phyloP scores from a whole-genome alignment of 2,329 filamentous ascomycete species.

The Cladophialophora bantiana region DNA sequence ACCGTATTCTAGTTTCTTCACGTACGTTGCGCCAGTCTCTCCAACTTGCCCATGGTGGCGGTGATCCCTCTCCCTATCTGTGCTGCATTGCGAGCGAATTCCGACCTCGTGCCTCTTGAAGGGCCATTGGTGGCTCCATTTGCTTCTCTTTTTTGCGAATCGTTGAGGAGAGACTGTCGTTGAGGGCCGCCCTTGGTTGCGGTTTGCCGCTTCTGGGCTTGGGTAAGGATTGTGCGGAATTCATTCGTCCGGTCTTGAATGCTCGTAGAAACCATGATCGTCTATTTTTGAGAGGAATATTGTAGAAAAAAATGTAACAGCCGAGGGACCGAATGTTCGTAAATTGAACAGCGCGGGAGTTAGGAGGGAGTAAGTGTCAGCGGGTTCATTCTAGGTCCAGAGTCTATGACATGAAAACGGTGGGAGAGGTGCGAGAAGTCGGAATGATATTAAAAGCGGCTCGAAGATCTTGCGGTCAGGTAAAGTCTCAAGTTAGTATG shows the following conservation, averaged over 20 bases:
- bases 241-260: constrained; percentile 97
- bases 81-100: constrained; percentile 90
- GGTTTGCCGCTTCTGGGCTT: constrained; percentile 81
- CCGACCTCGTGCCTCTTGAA: constrained; percentile 70
- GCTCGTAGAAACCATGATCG: constrained; percentile 64
- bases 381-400: constrained; percentile 18
- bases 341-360: neutral
- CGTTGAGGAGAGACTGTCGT: constrained; percentile 78
- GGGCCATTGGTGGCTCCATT: constrained; percentile 64
- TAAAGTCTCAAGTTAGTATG: constrained; percentile 18
- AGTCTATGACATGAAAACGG: neutral
- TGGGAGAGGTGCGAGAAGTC: neutral
- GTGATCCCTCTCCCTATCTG: constrained; percentile 92
- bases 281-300: neutral
- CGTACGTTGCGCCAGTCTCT: constrained; percentile 84
- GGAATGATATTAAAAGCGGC: constrained; percentile 7
- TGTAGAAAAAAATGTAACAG: neutral
- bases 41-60: constrained; percentile 90
- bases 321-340: neutral
- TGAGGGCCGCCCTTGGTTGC: constrained; percentile 79
- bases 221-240: constrained; percentile 88
- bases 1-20: constrained; percentile 31
- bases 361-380: neutral
- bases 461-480: neutral
- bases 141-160: constrained; percentile 66